These are phyloP conservation scores for Lenwebbia sp. DNA, from an alignment of 345 rosid species.

Conservation along the genomic window DNA sequence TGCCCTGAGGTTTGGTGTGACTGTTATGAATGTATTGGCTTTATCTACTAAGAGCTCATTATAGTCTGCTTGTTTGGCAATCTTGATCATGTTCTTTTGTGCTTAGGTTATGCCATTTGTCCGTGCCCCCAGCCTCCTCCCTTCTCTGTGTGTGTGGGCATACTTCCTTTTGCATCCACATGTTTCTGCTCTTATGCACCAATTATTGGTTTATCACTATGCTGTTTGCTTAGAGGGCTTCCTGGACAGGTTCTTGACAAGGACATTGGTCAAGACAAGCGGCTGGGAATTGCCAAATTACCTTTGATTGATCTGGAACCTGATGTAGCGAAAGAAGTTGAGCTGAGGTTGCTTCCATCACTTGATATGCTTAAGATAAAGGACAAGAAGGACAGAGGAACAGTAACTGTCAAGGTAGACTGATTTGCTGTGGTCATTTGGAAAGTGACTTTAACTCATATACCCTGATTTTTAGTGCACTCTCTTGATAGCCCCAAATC, in stretches of 20 bases:
- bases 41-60: not conserved
- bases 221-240: not conserved
- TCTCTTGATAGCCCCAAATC: not conserved
- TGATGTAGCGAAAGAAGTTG: conserved; percentile 40
- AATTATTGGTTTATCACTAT: not conserved
- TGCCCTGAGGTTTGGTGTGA: not conserved
- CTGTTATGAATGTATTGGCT: not conserved
- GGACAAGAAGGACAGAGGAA: conserved; percentile 98
- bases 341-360: conserved; percentile 65
- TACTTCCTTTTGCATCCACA: not conserved
- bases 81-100: not conserved
- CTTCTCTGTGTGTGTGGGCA: not conserved
- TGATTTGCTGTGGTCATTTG: not conserved
- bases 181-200: not conserved
- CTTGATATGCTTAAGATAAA: conserved; percentile 88
- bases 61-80: not conserved
- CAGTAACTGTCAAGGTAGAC: conserved; percentile 60
- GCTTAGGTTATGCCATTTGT: not conserved
- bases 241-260: conserved; percentile 62
- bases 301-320: conserved; percentile 53
- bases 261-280: conserved; percentile 93
- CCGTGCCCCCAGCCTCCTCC: not conserved
- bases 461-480: not conserved
- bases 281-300: conserved; percentile 69
- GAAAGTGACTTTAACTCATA: not conserved